These are phyloP conservation scores for Monosporascus sp. DNA, from an alignment of 2,329 filamentous ascomycete species.

Conservation along the genomic window DNA sequence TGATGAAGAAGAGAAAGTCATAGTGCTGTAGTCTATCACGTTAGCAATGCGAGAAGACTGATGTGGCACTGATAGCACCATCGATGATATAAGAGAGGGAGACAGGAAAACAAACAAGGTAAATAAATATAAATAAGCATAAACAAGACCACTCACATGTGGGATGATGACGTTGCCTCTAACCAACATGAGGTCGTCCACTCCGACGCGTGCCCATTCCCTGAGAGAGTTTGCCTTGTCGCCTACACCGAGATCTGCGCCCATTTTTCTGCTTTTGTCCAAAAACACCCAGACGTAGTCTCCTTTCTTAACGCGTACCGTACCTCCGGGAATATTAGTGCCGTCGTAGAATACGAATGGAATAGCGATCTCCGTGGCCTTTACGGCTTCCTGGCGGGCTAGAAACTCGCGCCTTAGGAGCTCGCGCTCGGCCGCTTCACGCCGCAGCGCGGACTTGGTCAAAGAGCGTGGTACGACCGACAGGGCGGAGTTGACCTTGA, in stretches of 20 bases:
- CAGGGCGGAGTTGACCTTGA: conserved; percentile 59
- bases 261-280: conserved; percentile 85
- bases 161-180: conserved; percentile 87
- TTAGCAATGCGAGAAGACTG: conserved; percentile 9
- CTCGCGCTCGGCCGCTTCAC: conserved; percentile 71
- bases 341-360: conserved; percentile 98
- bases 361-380: conserved; percentile 81
- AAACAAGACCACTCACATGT: conserved; percentile 60
- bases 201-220: conserved; percentile 88
- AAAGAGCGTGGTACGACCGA: conserved; percentile 61
- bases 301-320: conserved; percentile 84
- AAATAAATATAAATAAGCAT: conserved; percentile 1
- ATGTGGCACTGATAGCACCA: not conserved
- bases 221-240: conserved; percentile 62
- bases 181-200: conserved; percentile 93
- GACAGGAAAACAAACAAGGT: not conserved
- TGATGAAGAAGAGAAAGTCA: conserved; percentile 94
- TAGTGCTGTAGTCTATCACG: conserved; percentile 63
- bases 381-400: conserved; percentile 76
- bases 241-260: conserved; percentile 73
- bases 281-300: conserved; percentile 91
- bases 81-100: too few species aligned
- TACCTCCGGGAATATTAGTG: conserved; percentile 78
- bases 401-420: conserved; percentile 74
- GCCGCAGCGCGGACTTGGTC: conserved; percentile 68